Conservation (phyloP, 2,329 filamentous ascomycete species). For the Calonectria pseudoreteaudii region DNA sequence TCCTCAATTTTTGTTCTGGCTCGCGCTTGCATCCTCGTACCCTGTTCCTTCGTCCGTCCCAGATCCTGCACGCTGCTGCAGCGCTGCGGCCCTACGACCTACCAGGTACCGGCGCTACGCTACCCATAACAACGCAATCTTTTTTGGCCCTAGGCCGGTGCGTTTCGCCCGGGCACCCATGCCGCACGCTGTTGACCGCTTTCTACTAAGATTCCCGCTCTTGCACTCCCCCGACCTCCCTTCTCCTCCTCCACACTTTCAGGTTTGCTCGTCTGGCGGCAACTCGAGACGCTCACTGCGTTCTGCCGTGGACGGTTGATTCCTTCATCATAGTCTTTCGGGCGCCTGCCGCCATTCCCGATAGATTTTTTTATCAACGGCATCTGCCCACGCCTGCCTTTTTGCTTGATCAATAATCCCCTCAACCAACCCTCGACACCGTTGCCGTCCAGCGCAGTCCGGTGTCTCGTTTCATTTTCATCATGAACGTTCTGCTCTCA, state of each 20-base stretch:
- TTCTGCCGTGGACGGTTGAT: conserved; percentile 7
- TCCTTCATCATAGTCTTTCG: neutral
- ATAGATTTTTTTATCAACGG: neutral
- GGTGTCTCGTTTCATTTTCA: conserved; percentile 38
- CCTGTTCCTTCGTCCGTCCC: conserved; percentile 4
- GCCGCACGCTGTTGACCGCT: conserved; percentile 31
- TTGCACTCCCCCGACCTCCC: conserved; percentile 21
- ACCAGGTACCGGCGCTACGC: conserved; percentile 17
- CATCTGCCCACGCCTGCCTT: neutral
- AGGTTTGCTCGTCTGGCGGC: conserved; percentile 18
- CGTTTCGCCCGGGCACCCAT: conserved; percentile 25
- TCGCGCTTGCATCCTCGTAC: neutral
- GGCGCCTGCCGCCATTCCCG: neutral
- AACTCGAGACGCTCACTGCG: conserved; percentile 18
- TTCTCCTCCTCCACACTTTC: conserved; percentile 30
- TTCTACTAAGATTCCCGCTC: conserved; percentile 26
- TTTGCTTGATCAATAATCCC: conserved; percentile 30
- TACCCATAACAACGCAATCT: conserved; percentile 30
- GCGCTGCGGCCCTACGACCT: conserved; percentile 18
- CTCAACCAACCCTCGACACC: conserved; percentile 19
- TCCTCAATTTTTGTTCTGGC: neutral
- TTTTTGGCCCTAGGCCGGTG: conserved; percentile 23
- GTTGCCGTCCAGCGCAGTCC: conserved; percentile 16
- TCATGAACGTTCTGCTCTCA: conserved; percentile 73
- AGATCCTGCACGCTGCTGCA: conserved; percentile 10